A percentile compares a stretch with the other conserved stretches of the same genome.
Evolutionary conservation across 2,329 filamentous ascomycete genomes (phyloP).

Genomic region (Passalora sequoiae): DNA sequence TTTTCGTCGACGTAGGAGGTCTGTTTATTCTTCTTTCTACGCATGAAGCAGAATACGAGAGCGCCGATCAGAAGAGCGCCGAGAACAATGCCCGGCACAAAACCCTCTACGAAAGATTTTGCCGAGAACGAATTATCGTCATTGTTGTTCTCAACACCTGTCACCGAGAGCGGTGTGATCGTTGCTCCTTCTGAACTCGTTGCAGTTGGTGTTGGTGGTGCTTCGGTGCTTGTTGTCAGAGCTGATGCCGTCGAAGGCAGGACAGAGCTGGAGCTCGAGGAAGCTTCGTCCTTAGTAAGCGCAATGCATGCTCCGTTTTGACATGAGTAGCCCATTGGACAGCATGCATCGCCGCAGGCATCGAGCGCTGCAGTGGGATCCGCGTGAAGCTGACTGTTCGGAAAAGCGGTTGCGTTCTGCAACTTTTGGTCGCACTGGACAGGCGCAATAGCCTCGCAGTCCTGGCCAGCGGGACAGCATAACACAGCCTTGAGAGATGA

Average conservation of each 20-base stretch:
- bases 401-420: slow-evolving; percentile 56
- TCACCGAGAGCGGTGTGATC: slow-evolving; percentile 17
- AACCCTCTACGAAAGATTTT: slow-evolving; percentile 33
- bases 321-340: slow-evolving; percentile 68
- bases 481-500: slow-evolving; percentile 64
- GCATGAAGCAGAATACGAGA: slow-evolving; percentile 25
- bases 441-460: slow-evolving; percentile 58
- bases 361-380: slow-evolving; percentile 53
- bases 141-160: slow-evolving; percentile 1
- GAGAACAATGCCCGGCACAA: slow-evolving; percentile 32
- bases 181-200: background rate
- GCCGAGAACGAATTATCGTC: slow-evolving; percentile 25
- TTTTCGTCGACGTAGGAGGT: slow-evolving; percentile 24
- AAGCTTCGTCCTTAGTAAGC: slow-evolving; percentile 15
- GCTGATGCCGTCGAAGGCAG: slow-evolving; percentile 8
- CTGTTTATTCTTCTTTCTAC: slow-evolving; percentile 12
- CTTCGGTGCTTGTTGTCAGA: slow-evolving; percentile 9
- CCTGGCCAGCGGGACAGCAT: slow-evolving; percentile 59
- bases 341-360: slow-evolving; percentile 59
- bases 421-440: slow-evolving; percentile 60
- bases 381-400: slow-evolving; percentile 61
- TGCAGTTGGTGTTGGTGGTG: background rate
- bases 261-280: slow-evolving; percentile 6
- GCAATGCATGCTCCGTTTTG: slow-evolving; percentile 54
- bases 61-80: slow-evolving; percentile 26